Conservation (phyloP, 371 early-diverging fungal species). For the Catenaria anguillulae region DNA sequence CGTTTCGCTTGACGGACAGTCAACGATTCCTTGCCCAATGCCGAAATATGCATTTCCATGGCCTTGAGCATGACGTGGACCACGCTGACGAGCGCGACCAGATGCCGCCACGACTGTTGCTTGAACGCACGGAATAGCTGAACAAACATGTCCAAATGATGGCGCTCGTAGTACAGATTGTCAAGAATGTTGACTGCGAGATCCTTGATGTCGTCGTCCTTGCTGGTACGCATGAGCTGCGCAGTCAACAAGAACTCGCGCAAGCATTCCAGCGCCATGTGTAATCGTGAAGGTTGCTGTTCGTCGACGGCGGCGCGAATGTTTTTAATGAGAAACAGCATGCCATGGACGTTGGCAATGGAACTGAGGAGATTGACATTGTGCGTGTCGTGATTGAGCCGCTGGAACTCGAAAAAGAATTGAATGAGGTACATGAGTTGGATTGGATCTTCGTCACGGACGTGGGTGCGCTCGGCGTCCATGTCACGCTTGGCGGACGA, state of each 20-base stretch:
- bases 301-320: slow-evolving; percentile 33
- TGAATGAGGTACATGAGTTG: slow-evolving; percentile 20
- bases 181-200: slow-evolving; percentile 47
- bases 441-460: slow-evolving; percentile 32
- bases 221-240: slow-evolving; percentile 31
- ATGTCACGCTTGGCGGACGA: slow-evolving; percentile 40
- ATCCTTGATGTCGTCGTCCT: slow-evolving; percentile 34
- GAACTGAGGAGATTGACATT: slow-evolving; percentile 41
- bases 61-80: slow-evolving; percentile 43
- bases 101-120: slow-evolving; percentile 28
- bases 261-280: slow-evolving; percentile 40
- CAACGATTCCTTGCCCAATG: slow-evolving; percentile 34
- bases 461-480: slow-evolving; percentile 35
- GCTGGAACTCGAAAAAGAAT: slow-evolving; percentile 29
- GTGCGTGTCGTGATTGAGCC: slow-evolving; percentile 11
- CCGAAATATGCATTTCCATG: slow-evolving; percentile 39
- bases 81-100: slow-evolving; percentile 34
- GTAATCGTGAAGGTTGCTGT: slow-evolving; percentile 35
- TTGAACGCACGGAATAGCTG: slow-evolving; percentile 25
- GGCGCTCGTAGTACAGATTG: slow-evolving; percentile 52
- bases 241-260: slow-evolving; percentile 39
- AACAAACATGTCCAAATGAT: slow-evolving; percentile 39
- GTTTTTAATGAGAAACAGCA: slow-evolving; percentile 32
- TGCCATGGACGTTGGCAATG: slow-evolving; percentile 31
- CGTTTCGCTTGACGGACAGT: slow-evolving; percentile 18